Evolutionary conservation across 2,329 filamentous ascomycete genomes (phyloP), one percentile per base, ranked within the genome.

Genomic region (Stromatinia cepivora): DNA sequence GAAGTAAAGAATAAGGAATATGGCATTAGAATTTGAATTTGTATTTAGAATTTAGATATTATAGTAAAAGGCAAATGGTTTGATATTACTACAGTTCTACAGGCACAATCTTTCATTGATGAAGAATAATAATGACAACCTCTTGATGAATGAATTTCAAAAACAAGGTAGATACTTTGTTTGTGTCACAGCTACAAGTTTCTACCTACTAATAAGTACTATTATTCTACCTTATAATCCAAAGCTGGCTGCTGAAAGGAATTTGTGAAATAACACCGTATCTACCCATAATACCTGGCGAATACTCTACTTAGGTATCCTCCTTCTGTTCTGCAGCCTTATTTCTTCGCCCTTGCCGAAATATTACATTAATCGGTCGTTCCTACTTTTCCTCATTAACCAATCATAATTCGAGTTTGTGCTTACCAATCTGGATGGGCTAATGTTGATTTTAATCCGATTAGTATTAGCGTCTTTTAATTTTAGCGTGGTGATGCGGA

Each of bases 401-500:
- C 61, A 63, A 63, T 63, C 46, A 63, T 39, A 63, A 63, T 63
- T 62, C 20, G 13, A 8, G 1, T 8, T 2, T 3, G 0, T 52
- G 61, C 46, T 63, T 63, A 63, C 61, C 20, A 50, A 52, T 36
- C 46, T 39, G 20, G 8, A 17, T 28, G 20, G 59, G 11, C 9
- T 42, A 8, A 28, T 54, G 50, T 45, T 45, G 63, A 66, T 66
- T 45, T 57, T 45, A 17, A 39, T 34, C 62, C 6, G 54, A 71
- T 73, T 61, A 22, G 69, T 69, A 13, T 66, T 76, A 75, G 74
- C 73, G 70, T 54, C 50, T 22, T 17, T 39, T 9, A 2, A 4
- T 22, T 50, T 70, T 73, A 70, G 65, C 50, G 57, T 48, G 52
- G 74, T 76, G 73, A 76, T 77, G 70, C 72, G 66, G 70, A 57